These are phyloP conservation scores for Pythium graminicola DNA, from an alignment of 352 stramenopile genomes.

Conservation along the genomic window DNA sequence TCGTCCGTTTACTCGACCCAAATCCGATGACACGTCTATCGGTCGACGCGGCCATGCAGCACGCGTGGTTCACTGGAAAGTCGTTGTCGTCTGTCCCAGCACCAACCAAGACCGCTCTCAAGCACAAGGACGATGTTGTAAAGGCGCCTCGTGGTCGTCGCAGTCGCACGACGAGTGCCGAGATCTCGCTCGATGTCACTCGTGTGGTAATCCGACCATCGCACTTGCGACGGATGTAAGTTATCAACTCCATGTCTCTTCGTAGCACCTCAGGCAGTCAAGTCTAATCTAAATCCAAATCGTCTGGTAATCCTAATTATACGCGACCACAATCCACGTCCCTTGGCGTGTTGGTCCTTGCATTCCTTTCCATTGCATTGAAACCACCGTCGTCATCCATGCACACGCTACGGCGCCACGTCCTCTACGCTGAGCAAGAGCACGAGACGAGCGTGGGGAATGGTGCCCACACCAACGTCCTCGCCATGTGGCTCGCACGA, in stretches of 20 bases:
- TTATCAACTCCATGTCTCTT: not conserved
- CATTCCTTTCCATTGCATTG: not conserved
- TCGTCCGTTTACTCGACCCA: conserved; percentile 44
- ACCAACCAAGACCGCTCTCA: not conserved
- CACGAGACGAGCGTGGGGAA: conserved; percentile 58
- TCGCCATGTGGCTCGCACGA: conserved; percentile 45
- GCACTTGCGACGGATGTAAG: not conserved
- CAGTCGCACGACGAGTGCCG: conserved; percentile 19
- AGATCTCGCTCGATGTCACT: conserved; percentile 59
- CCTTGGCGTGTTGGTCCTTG: no score
- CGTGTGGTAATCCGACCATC: conserved; percentile 39
- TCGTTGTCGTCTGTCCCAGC: not conserved
- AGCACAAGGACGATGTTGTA: conserved; percentile 14
- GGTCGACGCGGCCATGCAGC: conserved; percentile 39
- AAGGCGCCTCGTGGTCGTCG: not conserved
- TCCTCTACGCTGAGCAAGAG: conserved; percentile 52
- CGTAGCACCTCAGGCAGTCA: no score
- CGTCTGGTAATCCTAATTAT: no score
- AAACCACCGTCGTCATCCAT: not conserved
- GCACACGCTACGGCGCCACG: conserved; percentile 53
- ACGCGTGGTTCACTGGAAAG: conserved; percentile 30
- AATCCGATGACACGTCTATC: conserved; percentile 42
- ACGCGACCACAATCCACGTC: no score
- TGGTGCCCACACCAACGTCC: conserved; percentile 36
- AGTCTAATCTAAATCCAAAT: no score